phyloP scores from a whole-genome alignment of 371 early-diverging fungal genomes.

The Entomophthora muscae region DNA sequence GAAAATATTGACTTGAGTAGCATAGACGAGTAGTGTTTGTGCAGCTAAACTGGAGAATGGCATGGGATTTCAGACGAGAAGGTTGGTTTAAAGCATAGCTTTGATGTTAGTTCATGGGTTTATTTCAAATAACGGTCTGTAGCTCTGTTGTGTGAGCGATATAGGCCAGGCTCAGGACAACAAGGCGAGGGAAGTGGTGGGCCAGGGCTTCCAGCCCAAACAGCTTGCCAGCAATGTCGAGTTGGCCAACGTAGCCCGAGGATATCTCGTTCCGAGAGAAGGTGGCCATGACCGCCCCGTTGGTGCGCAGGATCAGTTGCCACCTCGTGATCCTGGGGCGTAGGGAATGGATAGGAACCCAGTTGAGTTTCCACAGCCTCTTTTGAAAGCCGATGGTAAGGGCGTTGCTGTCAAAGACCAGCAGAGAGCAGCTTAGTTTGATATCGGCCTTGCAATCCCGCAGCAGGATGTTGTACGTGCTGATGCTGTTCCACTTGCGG shows the following conservation, averaged over 20 bases:
- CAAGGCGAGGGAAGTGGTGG: neutral
- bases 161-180: neutral
- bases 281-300: neutral
- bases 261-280: neutral
- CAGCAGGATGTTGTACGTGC: neutral
- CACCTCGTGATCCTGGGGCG: neutral
- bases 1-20: no score
- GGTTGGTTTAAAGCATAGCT: no score
- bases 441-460: neutral
- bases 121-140: no score
- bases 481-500: neutral
- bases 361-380: neutral
- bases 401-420: neutral
- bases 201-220: neutral
- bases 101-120: no score
- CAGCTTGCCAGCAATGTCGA: neutral
- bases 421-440: neutral
- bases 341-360: neutral
- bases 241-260: neutral
- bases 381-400: neutral
- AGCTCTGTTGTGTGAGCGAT: neutral
- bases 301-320: neutral
- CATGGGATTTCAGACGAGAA: no score
- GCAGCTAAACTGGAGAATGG: no score
- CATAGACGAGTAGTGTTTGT: no score